Evolutionary conservation across 768 basidiomycete species (phyloP), one percentile per base, ranked within the genome.

Genomic region (Cubamyces lactineus): DNA sequence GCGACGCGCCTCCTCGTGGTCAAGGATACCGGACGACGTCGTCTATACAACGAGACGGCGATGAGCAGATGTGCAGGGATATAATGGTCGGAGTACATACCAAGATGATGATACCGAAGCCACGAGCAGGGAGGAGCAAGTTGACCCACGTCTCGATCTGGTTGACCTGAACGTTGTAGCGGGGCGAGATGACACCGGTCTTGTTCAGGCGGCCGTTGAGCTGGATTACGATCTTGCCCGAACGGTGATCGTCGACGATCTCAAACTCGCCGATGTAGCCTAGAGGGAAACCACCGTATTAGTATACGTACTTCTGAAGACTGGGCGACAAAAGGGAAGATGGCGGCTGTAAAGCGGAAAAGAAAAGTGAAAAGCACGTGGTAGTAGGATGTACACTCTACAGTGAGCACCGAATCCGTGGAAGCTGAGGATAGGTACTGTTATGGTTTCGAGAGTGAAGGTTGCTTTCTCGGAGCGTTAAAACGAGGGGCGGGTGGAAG

Each of bases 181-280:
- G 91, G 46, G 96, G 96, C n/a, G 96, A 98, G 79, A 98, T 98
- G 74, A 99, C 96, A 70, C 96, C 97, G n/a, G 89, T 91, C 82
- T 99, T 99, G 86, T 99, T 99, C 70, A 99, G 86, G 63, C 94
- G 92, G 48, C 97, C 97, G 73, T 97, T 99, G 60, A 99, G 88
- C 80, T 99, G 96, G 70, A 98, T 86, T 71, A 99, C 96, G 67
- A 99, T 94, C 81, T 98, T 99, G 71, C 94, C 94, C 7, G 94
- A 88, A 63, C 96, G 95, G 78, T 98, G 97, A 81, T 99, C 97
- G 72, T 99, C 97, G 74, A 98, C 89, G 78, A 97, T 92, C 77
- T 97, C 96, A 72, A 97, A 97, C 81, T 98, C 95, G 70, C 94
- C 94, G 66, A 99, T 96, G 84, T 98, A 98, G 59, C 96, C 95